Base-by-base conservation (phyloP, 2,329 filamentous ascomycete genomes). In the Aspergillus chevalieri region DNA sequence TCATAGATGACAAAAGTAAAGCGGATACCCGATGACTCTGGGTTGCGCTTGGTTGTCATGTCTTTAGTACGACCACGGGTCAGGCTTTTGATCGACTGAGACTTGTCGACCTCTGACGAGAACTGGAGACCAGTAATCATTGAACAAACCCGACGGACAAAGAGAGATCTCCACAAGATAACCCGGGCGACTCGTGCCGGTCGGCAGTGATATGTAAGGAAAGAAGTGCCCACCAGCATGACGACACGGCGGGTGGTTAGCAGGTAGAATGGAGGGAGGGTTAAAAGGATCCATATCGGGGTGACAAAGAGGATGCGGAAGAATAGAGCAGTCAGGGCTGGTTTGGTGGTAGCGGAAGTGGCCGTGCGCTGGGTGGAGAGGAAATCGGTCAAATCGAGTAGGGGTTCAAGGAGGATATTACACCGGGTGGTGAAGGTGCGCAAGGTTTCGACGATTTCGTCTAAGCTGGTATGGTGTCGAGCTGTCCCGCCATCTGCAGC, bases 1-100 rank as follows among this genome's bases (percentile, higher is more conserved):
- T 98, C 93, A 63, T 91, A 97, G 2, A 98, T 78, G 44, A 93
- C 91, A 55, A 98, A 98, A 0, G 93, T 98, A 63, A 98, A 98
- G 42, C 90, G 87, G 12, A 98, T 88, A 1, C 91, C 90, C 0
- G 89, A 82, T 4, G 86, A 85, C 55, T 69, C 61, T 54, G 73
- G 58, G 43, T 67, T 62, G 48, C 67, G 66, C 47, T 61, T 66
- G 17, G 76, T 74, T 14, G 74, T 72, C 28, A 78, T 69, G 47
- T 75, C 73, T 26, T 76, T 70, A 1, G 69, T 67, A 56, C 71
- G 73, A 36, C 76, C 73, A 50, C 75, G 72, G 44, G 65, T 66
- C 59, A 71, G 60, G 34, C 70, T 66, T 33, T 71, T 61, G 48
- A 57, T 50, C 8, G 56, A 50, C 7, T 36, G 55, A 15, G 47